These are phyloP conservation scores for Scytalidium sp. DNA, from an alignment of 2,329 filamentous ascomycete species.

Conservation along the genomic window DNA sequence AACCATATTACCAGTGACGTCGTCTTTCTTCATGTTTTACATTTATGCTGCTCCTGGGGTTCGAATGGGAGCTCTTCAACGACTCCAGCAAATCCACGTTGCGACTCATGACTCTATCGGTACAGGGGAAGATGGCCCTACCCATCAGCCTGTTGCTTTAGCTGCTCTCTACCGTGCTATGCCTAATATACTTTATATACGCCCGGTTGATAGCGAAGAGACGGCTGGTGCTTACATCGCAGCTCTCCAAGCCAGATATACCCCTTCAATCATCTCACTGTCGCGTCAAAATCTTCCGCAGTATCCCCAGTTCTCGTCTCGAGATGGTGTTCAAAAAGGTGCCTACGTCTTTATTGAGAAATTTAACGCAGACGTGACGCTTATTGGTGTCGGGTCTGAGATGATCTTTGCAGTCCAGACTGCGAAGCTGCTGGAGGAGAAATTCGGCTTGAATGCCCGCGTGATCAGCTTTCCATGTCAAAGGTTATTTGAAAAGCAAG, in stretches of 20 bases:
- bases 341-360: slow-evolving; percentile 45
- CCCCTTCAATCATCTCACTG: slow-evolving; percentile 46
- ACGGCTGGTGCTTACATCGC: slow-evolving; percentile 48
- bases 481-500: slow-evolving; percentile 40
- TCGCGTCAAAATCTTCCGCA: slow-evolving; percentile 42
- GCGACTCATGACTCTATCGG: slow-evolving; percentile 60
- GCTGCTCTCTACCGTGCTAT: slow-evolving; percentile 56
- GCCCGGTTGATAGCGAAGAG: slow-evolving; percentile 56
- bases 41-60: slow-evolving; percentile 31
- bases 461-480: slow-evolving; percentile 44
- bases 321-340: slow-evolving; percentile 39
- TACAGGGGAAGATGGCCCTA: slow-evolving; percentile 57
- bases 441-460: slow-evolving; percentile 34
- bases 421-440: slow-evolving; percentile 32
- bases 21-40: slow-evolving; percentile 64
- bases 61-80: slow-evolving; percentile 55
- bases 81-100: slow-evolving; percentile 53
- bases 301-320: slow-evolving; percentile 33
- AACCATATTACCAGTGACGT: slow-evolving; percentile 55
- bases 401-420: slow-evolving; percentile 40
- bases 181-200: slow-evolving; percentile 59
- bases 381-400: slow-evolving; percentile 38
- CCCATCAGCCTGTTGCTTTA: slow-evolving; percentile 58
- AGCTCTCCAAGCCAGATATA: slow-evolving; percentile 40
- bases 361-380: slow-evolving; percentile 40